phyloP scores from a whole-genome alignment of 371 early-diverging fungal genomes.

The Lichtheimia corymbifera region DNA sequence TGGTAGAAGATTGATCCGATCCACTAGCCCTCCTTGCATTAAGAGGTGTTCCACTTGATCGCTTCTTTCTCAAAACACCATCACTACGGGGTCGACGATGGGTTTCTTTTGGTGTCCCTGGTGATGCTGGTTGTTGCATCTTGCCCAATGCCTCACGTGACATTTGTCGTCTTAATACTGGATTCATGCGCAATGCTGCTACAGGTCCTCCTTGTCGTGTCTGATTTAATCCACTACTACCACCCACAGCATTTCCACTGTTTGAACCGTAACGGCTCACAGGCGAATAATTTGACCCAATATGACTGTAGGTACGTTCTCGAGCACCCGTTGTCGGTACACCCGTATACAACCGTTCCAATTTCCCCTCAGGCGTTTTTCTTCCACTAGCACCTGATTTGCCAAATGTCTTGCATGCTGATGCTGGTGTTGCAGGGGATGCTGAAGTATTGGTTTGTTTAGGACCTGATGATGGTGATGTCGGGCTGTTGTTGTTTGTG shows the following conservation, averaged over 20 bases:
- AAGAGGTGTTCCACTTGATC: conserved; percentile 3
- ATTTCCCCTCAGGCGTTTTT: conserved; percentile 27
- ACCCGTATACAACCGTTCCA: conserved; percentile 41
- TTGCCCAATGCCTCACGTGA: conserved; percentile 30
- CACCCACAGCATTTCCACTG: not conserved
- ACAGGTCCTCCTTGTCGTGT: conserved; percentile 8
- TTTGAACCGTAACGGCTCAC: not conserved
- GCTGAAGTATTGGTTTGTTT: not conserved
- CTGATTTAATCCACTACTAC: conserved; percentile 3
- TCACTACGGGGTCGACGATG: conserved; percentile 7
- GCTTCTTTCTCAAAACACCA: conserved; percentile 12
- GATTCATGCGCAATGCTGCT: conserved; percentile 17
- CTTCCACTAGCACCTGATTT: conserved; percentile 10
- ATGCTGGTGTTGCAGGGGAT: not conserved
- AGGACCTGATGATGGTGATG: not conserved
- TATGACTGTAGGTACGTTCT: conserved; percentile 15
- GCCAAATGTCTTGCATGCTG: not conserved
- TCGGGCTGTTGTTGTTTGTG: conserved; percentile 4
- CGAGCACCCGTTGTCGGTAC: conserved; percentile 31
- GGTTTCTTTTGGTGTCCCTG: not conserved
- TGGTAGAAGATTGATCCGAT: not conserved
- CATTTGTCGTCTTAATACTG: conserved; percentile 27
- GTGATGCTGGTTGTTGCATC: not conserved
- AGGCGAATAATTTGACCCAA: not conserved
- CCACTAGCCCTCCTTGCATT: conserved; percentile 9